Evolutionary conservation across 1,284 basidiomycete genomes (phyloP), one percentile per base, ranked within the genome.

Genomic region (Phenoliferia sp.): DNA sequence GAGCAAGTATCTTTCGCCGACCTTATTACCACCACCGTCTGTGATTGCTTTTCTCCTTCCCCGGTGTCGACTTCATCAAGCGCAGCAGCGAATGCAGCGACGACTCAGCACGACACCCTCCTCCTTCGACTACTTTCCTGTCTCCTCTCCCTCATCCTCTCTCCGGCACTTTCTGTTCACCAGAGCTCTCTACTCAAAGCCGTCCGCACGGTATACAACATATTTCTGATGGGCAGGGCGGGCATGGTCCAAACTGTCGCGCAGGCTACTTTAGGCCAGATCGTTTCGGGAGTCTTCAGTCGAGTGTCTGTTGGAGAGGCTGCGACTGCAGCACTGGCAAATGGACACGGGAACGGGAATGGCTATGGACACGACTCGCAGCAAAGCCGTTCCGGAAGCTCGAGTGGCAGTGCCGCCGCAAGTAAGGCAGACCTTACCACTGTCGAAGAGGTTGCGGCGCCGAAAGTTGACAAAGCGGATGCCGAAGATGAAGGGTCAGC

Each of bases 171-270:
- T 90, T 72, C 84, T 50, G 90, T 96, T 2, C 94, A 97, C 79
- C 94, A 96, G 78, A 94, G 92, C 9, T 90, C 91, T 17, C 83
- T 98, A 44, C 85, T 98, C 72, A 95, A 95, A 79, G 92, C 94
- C 33, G 90, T 98, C 33, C 85, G 94, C 48, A 96, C 94, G 7
- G 94, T 98, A 2, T 97, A 97, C 81, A 97, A 97, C 77, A 88
- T 98, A 66, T 98, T 97, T 79, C 83, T 97, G 35, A 83, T 96
- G 67, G 93, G 90, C 73, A 84, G 85, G 39, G 92, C 95, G 75
- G 85, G 89, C 5, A 90, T 93, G 63, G 97, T 94, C 75, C 94
- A 97, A 80, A 92, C 91, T 80, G 92, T 97, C 33, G 94, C 94
- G 12, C 94, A 98, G 80, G 94, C 94, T 28, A 92, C 94, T 22